Evolutionary conservation across 2,329 filamentous ascomycete genomes (phyloP).

Genomic region (Metarhizium robertsii): DNA sequence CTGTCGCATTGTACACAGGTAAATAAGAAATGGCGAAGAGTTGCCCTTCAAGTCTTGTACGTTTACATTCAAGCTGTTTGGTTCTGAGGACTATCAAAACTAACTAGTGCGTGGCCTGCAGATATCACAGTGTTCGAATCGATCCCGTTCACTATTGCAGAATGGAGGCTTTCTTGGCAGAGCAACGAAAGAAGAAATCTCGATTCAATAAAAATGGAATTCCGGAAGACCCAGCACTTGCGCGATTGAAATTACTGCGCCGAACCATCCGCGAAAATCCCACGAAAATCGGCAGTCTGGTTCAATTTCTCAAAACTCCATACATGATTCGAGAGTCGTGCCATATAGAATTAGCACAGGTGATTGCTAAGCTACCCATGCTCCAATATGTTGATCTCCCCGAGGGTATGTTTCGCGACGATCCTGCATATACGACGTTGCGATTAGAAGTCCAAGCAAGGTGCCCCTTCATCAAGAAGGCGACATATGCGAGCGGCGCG

Average conservation of each 20-base stretch:
- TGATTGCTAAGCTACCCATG: constrained; percentile 76
- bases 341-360: constrained; percentile 75
- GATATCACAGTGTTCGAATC: constrained; percentile 83
- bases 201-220: constrained; percentile 69
- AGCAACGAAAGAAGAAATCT: constrained; percentile 65
- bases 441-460: constrained; percentile 76
- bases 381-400: constrained; percentile 86
- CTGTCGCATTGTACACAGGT: constrained; percentile 71
- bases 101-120: constrained; percentile 23
- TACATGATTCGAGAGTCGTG: constrained; percentile 91
- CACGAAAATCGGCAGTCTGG: constrained; percentile 55
- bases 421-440: constrained; percentile 63
- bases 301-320: constrained; percentile 76
- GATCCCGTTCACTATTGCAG: constrained; percentile 93
- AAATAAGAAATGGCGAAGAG: constrained; percentile 60
- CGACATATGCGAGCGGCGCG: constrained; percentile 72
- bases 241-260: constrained; percentile 68
- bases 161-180: constrained; percentile 71
- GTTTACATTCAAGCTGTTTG: constrained; percentile 22
- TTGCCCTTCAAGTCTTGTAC: constrained; percentile 49
- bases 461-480: constrained; percentile 78
- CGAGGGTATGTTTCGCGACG: constrained; percentile 77
- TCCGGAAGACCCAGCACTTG: constrained; percentile 68
- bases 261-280: constrained; percentile 73
- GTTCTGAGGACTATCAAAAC: not conserved